These are phyloP conservation scores for Serendipita vermifera DNA, from an alignment of 768 basidiomycete species.

Conservation along the genomic window DNA sequence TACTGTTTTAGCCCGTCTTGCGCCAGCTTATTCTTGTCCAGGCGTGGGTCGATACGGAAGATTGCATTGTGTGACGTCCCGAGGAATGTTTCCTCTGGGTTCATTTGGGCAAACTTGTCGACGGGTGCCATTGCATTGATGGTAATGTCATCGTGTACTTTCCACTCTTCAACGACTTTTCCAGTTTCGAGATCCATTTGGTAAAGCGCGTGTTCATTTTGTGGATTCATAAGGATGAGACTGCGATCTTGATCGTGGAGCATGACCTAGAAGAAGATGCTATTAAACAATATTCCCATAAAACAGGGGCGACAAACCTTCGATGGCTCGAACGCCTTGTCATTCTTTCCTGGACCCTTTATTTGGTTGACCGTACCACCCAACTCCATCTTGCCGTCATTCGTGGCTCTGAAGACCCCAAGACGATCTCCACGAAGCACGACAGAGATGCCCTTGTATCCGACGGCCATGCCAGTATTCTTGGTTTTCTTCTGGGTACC, in stretches of 20 bases:
- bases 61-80: conserved; percentile 89
- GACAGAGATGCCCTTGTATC: conserved; percentile 73
- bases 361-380: conserved; percentile 78
- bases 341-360: conserved; percentile 46
- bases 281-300: too few species aligned
- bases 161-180: conserved; percentile 98
- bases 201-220: conserved; percentile 68
- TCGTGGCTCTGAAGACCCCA: conserved; percentile 72
- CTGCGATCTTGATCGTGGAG: conserved; percentile 91
- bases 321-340: conserved; percentile 71
- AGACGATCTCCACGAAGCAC: conserved; percentile 87
- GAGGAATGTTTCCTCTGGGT: conserved; percentile 82
- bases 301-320: too few species aligned
- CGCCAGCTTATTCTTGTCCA: conserved; percentile 81
- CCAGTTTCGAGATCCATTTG: conserved; percentile 88
- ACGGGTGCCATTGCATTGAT: conserved; percentile 87
- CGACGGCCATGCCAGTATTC: conserved; percentile 85
- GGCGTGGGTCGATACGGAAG: conserved; percentile 94
- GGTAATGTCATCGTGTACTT: conserved; percentile 77
- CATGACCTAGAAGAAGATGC: conserved; percentile 59
- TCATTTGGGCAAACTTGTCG: conserved; percentile 89
- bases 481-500: conserved; percentile 33
- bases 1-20: conserved; percentile 95
- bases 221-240: conserved; percentile 84
- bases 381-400: conserved; percentile 63